Conservation (phyloP, 1,284 basidiomycete genomes). For the Polyporus tsugae region DNA sequence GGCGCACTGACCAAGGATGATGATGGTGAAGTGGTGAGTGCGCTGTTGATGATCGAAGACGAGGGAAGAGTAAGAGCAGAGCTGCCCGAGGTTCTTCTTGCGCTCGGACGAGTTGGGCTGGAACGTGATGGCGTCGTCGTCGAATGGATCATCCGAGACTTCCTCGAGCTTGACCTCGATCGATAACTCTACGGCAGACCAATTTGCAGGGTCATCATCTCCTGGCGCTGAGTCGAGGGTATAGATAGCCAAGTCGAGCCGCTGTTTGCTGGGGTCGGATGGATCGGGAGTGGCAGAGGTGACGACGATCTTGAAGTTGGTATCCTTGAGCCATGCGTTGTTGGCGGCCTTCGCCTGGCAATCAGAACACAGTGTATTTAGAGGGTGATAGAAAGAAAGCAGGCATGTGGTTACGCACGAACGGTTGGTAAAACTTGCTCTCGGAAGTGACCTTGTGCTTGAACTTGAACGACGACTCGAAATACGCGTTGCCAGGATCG, state of each 20-base stretch:
- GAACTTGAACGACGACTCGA: not conserved
- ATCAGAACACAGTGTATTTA: not conserved
- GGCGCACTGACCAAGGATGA: slow-evolving; percentile 21
- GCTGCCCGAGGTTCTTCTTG: slow-evolving; percentile 10
- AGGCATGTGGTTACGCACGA: not conserved
- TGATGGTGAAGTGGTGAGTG: slow-evolving; percentile 12
- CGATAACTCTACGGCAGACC: slow-evolving; percentile 13
- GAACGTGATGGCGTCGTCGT: not conserved
- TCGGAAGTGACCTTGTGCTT: not conserved
- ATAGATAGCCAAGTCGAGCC: not conserved
- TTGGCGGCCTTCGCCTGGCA: not conserved
- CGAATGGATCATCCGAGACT: slow-evolving; percentile 17
- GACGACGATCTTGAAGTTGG: not conserved
- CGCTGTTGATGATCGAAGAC: slow-evolving; percentile 23
- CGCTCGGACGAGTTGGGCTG: not conserved
- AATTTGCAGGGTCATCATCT: slow-evolving; percentile 4
- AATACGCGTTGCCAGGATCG: not conserved
- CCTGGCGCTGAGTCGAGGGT: not conserved
- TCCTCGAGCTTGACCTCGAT: slow-evolving; percentile 22
- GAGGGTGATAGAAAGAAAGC: not conserved
- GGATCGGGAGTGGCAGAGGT: not conserved
- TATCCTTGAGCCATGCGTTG: not conserved
- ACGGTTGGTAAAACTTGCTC: not conserved
- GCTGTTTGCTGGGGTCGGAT: not conserved
- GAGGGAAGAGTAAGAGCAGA: slow-evolving; percentile 15